Evolutionary conservation across 345 rosid species (phyloP).

Genomic region (Tarenaya hassleriana): DNA sequence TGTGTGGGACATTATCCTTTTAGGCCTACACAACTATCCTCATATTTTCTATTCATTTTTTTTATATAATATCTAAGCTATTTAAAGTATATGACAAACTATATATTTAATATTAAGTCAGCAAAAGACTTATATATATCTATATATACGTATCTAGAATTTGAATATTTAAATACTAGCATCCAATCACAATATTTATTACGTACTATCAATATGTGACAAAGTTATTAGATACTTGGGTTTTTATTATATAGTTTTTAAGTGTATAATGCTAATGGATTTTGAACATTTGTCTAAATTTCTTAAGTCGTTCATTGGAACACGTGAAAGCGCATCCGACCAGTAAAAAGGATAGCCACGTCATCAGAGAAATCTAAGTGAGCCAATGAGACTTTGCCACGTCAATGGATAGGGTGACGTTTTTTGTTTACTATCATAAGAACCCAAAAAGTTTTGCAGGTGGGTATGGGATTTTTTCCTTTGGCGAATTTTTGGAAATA

Average conservation of each 20-base stretch:
- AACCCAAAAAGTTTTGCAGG: conserved; percentile 25
- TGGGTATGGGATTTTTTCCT: conserved; percentile 12
- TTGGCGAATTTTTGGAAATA: conserved; percentile 1
- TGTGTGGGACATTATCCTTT: too few species aligned
- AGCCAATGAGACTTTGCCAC: conserved; percentile 31
- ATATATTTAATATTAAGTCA: too few species aligned
- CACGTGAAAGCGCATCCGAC: conserved; percentile 48
- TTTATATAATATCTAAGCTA: too few species aligned
- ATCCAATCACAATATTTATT: too few species aligned
- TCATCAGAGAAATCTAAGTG: conserved; percentile 37
- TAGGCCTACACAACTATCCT: conserved; percentile 23
- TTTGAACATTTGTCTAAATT: conserved; percentile 3
- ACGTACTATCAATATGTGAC: too few species aligned
- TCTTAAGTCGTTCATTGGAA: conserved; percentile 20
- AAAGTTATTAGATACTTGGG: too few species aligned
- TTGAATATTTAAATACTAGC: too few species aligned
- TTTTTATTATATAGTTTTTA: background rate
- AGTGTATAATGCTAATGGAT: conserved; percentile 3
- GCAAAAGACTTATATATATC: too few species aligned
- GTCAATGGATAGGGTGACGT: conserved; percentile 24
- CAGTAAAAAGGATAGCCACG: conserved; percentile 32
- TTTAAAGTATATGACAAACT: too few species aligned
- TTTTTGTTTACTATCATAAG: conserved; percentile 18
- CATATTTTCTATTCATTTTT: conserved; percentile 13
- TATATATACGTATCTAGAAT: too few species aligned